Conservation (phyloP, 257 asterid genomes). For the Plantago elongata region DNA sequence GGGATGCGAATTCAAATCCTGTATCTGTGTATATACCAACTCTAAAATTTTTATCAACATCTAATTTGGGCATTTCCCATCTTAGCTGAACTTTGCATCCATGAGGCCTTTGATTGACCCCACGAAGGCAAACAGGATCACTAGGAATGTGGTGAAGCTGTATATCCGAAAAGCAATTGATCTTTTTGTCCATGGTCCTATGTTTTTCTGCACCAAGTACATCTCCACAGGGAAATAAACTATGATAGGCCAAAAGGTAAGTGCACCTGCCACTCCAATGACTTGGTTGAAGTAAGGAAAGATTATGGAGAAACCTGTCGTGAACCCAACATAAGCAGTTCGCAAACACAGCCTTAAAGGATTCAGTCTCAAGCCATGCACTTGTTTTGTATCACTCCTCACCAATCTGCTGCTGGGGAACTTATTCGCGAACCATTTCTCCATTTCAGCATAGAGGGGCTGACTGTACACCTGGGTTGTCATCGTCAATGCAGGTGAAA, state of each 20-base stretch:
- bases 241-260: conserved; percentile 67
- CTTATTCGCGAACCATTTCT: conserved; percentile 35
- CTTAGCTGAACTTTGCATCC: conserved; percentile 40
- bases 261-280: conserved; percentile 61
- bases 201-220: conserved; percentile 52
- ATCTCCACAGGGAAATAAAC: conserved; percentile 72
- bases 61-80: background rate
- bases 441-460: conserved; percentile 55
- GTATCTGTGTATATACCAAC: too few species aligned
- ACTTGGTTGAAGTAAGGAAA: conserved; percentile 84
- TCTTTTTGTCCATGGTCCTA: conserved; percentile 42
- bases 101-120: conserved; percentile 61
- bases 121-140: conserved; percentile 47
- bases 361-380: conserved; percentile 24
- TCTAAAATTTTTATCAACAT: too few species aligned
- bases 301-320: conserved; percentile 48
- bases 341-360: conserved; percentile 43
- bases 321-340: conserved; percentile 41
- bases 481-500: background rate
- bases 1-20: too few species aligned
- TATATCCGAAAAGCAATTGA: conserved; percentile 39
- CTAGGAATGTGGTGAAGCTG: conserved; percentile 34
- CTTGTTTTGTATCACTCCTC: conserved; percentile 23
- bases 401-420: conserved; percentile 28
- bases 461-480: conserved; percentile 41